Base-by-base conservation (phyloP, 495 filamentous ascomycete species). In the Tuber magnatum region DNA sequence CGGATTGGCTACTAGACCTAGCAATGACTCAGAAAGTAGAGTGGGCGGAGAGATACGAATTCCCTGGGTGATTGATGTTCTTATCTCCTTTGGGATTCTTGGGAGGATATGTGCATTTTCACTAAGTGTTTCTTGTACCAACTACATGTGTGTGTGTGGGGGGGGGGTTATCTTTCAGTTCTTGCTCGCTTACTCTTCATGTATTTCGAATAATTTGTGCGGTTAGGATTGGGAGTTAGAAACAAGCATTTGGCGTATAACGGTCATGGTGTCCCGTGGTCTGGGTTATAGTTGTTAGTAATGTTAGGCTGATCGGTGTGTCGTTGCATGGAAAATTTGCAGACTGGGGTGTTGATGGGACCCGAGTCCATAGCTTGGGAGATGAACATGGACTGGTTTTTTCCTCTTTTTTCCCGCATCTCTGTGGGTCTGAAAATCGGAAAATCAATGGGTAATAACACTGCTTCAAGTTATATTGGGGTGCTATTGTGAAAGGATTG, bases 1-100 rank as follows among this genome's bases (percentile, higher is more conserved):
- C 90, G 32, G 93, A 98, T 80, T 99, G 96, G 96, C 82, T 98
- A 78, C 84, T 98, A 79, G 91, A 93, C 75, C 89, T 93, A 76
- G 92, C 93, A 6, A 93, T 98, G 92, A 89, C 88, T 73, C 95
- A 99, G 85, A 85, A 92, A 80, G 78, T 92, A 69, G 86, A 85
- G 32, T 90, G 90, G 83, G 85, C 89, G 61, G 86, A 89, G 42
- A 86, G 85, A 73, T 97, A 93, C 83, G 74, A 78, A 32, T 69
- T 77, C 65, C 41, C 75, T 6, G 16, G n/a, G 42, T 78, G 77
- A 28, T 43, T 73, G 22, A 56, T 35, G 61, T 24, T 24, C 3
- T 18, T 40, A 4, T 1, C n/a, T 41, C 61, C 39, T 71, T 44
- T 28, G 32, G 38, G 28, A 44, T 32, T 38, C 16, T 40, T 39